Evolutionary conservation across 768 basidiomycete species (phyloP).

Genomic region (Amanita rimosa): DNA sequence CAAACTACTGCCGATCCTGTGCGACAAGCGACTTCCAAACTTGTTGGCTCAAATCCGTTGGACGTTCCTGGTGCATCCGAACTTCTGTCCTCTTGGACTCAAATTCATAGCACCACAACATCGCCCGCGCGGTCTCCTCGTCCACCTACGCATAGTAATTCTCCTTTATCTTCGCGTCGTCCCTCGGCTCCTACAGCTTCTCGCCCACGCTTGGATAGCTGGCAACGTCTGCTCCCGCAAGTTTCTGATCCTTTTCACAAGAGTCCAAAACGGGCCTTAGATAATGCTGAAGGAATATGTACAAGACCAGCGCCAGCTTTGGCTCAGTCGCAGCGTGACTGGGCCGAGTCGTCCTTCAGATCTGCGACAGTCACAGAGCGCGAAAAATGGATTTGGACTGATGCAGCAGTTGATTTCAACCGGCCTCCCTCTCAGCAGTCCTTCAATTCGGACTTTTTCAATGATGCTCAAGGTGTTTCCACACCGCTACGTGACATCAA

Average conservation of each 20-base stretch:
- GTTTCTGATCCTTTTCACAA: background rate
- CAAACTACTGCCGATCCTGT: background rate
- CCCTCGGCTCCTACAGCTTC: slow-evolving; percentile 16
- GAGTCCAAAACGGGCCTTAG: background rate
- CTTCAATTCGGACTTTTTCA: slow-evolving; percentile 12
- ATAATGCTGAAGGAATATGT: background rate
- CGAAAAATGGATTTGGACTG: slow-evolving; percentile 13
- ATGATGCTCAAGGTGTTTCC: slow-evolving; percentile 17
- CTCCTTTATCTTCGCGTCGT: slow-evolving; percentile 8
- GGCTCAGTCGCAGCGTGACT: background rate
- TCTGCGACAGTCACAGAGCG: background rate
- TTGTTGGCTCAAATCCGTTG: background rate
- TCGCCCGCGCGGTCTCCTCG: slow-evolving; percentile 1
- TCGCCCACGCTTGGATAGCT: slow-evolving; percentile 14
- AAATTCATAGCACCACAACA: slow-evolving; percentile 2
- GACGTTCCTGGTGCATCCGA: background rate
- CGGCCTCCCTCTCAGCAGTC: slow-evolving; percentile 28
- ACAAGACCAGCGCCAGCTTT: background rate
- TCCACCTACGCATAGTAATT: background rate
- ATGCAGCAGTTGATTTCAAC: slow-evolving; percentile 25
- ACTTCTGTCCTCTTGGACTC: background rate
- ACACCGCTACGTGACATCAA: slow-evolving; percentile 15
- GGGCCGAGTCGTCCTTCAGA: slow-evolving; percentile 7
- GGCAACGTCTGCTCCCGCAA: slow-evolving; percentile 2
- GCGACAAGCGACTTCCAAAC: background rate